Percentiles rank a stretch among this genome's conserved stretches.
These are phyloP conservation scores for Choiromyces venosus DNA, from an alignment of 495 filamentous ascomycete species.

Conservation along the genomic window DNA sequence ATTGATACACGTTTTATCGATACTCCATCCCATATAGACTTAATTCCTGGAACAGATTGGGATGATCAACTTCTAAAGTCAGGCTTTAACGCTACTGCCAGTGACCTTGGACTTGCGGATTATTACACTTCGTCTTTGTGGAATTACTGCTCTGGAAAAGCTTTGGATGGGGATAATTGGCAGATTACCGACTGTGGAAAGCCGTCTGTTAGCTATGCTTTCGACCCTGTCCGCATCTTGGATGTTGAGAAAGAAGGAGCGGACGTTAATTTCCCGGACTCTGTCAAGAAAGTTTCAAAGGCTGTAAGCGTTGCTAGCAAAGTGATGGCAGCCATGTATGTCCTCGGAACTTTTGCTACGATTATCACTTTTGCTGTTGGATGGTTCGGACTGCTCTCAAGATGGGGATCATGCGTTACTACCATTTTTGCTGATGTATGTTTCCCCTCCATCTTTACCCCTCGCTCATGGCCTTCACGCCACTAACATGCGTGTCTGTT, in stretches of 20 bases:
- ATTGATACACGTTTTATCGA: conserved; percentile 37
- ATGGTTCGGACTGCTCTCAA: conserved; percentile 60
- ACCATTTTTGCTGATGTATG: conserved; percentile 63
- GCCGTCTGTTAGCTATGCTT: conserved; percentile 56
- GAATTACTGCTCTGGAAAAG: conserved; percentile 71
- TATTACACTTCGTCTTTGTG: conserved; percentile 78
- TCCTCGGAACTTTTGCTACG: conserved; percentile 65
- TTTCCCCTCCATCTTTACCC: conserved; percentile 44
- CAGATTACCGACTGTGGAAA: conserved; percentile 68
- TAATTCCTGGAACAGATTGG: conserved; percentile 26
- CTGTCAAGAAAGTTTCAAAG: conserved; percentile 60
- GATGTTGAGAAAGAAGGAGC: conserved; percentile 44
- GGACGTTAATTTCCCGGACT: conserved; percentile 53
- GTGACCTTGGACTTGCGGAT: conserved; percentile 59
- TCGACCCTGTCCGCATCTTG: conserved; percentile 49
- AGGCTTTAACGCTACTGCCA: conserved; percentile 47
- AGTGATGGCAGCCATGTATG: conserved; percentile 50
- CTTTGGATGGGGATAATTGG: conserved; percentile 51
- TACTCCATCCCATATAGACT: conserved; percentile 12
- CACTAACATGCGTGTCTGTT: conserved; percentile 43
- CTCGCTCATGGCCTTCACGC: neutral
- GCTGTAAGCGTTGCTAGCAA: conserved; percentile 65
- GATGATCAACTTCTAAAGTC: conserved; percentile 31
- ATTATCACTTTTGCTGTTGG: conserved; percentile 64
- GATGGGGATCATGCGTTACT: conserved; percentile 68